Evolutionary conservation across 345 rosid genomes (phyloP).

Genomic region (Linum trigynum): DNA sequence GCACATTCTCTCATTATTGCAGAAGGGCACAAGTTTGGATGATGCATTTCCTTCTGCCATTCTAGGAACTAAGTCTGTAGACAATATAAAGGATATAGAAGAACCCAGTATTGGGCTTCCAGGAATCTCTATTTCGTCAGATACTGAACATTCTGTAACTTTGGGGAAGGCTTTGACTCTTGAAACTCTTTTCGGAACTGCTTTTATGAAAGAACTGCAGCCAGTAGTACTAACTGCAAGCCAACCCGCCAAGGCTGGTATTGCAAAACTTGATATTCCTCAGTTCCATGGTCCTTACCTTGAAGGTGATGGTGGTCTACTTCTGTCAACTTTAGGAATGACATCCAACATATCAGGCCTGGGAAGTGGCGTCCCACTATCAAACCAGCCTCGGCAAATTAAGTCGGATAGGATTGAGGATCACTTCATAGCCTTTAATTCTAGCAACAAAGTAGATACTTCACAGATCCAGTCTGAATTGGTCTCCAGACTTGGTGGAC

Average conservation of each 20-base stretch:
- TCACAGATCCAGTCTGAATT: slow-evolving; percentile 33
- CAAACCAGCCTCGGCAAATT: slow-evolving; percentile 32
- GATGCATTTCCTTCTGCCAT: slow-evolving; percentile 18
- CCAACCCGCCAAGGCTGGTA: not conserved
- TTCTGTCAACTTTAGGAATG: slow-evolving; percentile 22
- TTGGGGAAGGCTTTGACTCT: slow-evolving; percentile 66
- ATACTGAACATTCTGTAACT: slow-evolving; percentile 22
- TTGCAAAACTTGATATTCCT: slow-evolving; percentile 18
- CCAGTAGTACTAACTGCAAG: slow-evolving; percentile 37
- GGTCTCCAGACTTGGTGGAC: slow-evolving; percentile 31
- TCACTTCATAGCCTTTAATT: slow-evolving; percentile 32
- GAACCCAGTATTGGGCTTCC: slow-evolving; percentile 13
- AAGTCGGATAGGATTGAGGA: slow-evolving; percentile 39
- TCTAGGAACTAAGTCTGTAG: slow-evolving; percentile 24
- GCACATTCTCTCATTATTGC: slow-evolving; percentile 80
- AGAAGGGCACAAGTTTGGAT: slow-evolving; percentile 37
- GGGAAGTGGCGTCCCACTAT: slow-evolving; percentile 22
- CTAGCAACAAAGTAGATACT: slow-evolving; percentile 32
- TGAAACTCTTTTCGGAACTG: slow-evolving; percentile 86
- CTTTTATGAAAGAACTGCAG: slow-evolving; percentile 90
- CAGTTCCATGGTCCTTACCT: slow-evolving; percentile 24
- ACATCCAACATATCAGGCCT: slow-evolving; percentile 26
- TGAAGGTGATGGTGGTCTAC: slow-evolving; percentile 1
- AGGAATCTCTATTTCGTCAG: slow-evolving; percentile 31
- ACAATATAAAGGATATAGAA: slow-evolving; percentile 17